Evolutionary conservation across 2,329 filamentous ascomycete genomes (phyloP).

Genomic region (Botrytis squamosa): DNA sequence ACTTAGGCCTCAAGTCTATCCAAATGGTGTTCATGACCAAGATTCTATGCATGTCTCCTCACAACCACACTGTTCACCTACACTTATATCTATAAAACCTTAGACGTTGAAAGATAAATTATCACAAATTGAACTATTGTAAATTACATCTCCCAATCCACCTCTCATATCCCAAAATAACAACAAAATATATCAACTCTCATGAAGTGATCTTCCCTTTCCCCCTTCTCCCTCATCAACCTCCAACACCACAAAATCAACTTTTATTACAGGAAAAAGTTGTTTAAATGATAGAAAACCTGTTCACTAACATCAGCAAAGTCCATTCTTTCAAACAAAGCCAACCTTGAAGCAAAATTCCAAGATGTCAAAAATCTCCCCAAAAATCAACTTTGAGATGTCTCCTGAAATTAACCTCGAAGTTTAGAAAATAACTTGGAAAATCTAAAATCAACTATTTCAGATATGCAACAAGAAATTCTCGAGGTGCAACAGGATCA

Average conservation of each 20-base stretch:
- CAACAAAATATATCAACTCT: neutral
- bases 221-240: neutral
- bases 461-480: neutral
- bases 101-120: too few species aligned
- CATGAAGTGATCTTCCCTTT: neutral
- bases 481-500: neutral
- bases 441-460: neutral
- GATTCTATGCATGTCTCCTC: fast-evolving
- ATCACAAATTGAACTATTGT: too few species aligned
- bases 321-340: neutral
- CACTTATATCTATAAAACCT: neutral
- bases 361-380: neutral
- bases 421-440: neutral
- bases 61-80: neutral
- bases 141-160: neutral
- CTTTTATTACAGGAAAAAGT: neutral
- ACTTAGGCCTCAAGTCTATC: neutral
- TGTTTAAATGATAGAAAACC: neutral
- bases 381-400: neutral
- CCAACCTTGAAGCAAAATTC: neutral
- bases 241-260: neutral
- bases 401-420: neutral
- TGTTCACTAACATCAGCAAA: neutral
- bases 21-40: neutral
- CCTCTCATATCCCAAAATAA: neutral